Evolutionary conservation across 2,329 filamentous ascomycete species (phyloP).

Genomic region (Arthroderma sp.): DNA sequence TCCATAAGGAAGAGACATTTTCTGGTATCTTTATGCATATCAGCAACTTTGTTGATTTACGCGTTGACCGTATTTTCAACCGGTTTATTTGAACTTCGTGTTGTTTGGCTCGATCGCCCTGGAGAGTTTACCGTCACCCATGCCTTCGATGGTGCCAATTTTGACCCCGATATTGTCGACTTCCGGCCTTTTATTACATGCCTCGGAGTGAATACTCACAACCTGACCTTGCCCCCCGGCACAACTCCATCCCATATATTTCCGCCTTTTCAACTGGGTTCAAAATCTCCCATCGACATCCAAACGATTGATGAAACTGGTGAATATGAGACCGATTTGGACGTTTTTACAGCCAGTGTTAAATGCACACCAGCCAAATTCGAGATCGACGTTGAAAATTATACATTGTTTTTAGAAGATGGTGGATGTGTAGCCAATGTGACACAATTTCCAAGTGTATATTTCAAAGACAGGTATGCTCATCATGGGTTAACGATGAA

Average conservation of each 20-base stretch:
- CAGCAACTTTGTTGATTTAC: neutral
- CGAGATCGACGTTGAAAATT: too few species aligned
- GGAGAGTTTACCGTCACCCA: neutral
- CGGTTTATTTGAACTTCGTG: neutral
- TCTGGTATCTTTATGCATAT: conserved; percentile 5
- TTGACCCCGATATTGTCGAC: neutral
- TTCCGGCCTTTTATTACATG: neutral
- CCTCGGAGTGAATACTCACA: neutral
- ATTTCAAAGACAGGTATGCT: too few species aligned
- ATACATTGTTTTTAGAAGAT: too few species aligned
- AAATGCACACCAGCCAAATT: too few species aligned
- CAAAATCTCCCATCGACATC: too few species aligned
- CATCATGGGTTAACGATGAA: too few species aligned
- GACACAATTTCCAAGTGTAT: too few species aligned
- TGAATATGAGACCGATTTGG: too few species aligned
- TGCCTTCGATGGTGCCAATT: neutral
- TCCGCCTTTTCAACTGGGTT: neutral
- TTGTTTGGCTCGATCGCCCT: neutral
- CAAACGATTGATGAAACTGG: too few species aligned
- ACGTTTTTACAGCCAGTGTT: too few species aligned
- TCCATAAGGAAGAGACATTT: conserved; percentile 6
- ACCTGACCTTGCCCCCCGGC: neutral
- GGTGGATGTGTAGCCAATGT: too few species aligned
- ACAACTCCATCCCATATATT: neutral
- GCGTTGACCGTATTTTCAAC: neutral